Base-by-base conservation (phyloP, 169 alveolate genomes). In the Sarcocystis neurona region DNA sequence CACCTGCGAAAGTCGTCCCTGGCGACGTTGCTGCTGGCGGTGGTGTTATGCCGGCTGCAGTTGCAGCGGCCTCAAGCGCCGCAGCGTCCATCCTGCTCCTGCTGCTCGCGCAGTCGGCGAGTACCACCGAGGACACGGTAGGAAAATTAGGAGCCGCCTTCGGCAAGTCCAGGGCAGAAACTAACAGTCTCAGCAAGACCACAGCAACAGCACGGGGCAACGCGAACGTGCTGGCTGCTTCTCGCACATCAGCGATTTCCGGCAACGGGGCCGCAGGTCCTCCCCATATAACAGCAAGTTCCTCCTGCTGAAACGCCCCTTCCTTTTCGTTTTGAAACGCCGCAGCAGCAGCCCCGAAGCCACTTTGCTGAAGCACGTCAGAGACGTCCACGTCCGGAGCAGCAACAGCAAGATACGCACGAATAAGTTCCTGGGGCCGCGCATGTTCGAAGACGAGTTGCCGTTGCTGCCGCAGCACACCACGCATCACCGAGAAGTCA, bases 151-250 rank as follows among this genome's bases (percentile, higher is more conserved):
- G n/a, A n/a, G n/a, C n/a, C n/a, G n/a, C n/a, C n/a, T n/a, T n/a
- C n/a, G n/a, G n/a, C n/a, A n/a, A 72, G 10, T 18, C 50, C 34
- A 85, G 85, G 8, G 77, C 90, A 12, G 79, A 32, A 44, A 79
- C 90, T 60, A 85, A 43, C 39, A 72, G 43, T 1, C 50, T 20
- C 39, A 79, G 50, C 47, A 85, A 53, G 8, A 72, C 90, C 18
- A 56, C 48, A 77, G 85, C 72, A 23, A 85, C 90, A 5, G 90
- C 90, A 0, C 74, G 66, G 53, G 84, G 84, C 32, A 85, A 77
- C 30, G 75, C 37, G 32, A 72, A 82, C 44, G 53, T 66, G 50
- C 66, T 4, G 43, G 50, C 32, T 37, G n/a, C 87, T 2, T 23
- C 32, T n/a, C n/a, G 58, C 8, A 66, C 88, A 0, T 58, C 50